These are phyloP conservation scores for Fusarium tjaetaba DNA, from an alignment of 2,329 filamentous ascomycete genomes.

Conservation along the genomic window DNA sequence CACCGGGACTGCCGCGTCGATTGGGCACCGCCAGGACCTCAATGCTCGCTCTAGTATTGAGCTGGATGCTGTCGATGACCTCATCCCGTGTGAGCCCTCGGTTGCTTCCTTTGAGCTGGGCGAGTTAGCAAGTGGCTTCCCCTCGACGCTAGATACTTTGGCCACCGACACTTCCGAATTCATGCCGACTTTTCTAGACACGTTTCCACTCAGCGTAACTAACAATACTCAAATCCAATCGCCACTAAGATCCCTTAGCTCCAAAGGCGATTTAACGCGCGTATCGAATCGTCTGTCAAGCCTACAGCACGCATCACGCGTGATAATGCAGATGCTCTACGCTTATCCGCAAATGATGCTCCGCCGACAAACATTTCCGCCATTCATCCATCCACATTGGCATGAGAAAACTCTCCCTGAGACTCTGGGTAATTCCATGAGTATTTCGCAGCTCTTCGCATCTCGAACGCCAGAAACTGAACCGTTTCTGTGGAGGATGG, in stretches of 20 bases:
- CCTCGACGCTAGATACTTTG: too few relatives aligned
- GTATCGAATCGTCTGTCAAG: constrained; percentile 13
- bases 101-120: fast-evolving
- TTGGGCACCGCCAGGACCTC: neutral
- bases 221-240: neutral
- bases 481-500: constrained; percentile 43
- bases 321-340: constrained; percentile 41
- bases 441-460: constrained; percentile 41
- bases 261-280: constrained; percentile 19
- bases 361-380: constrained; percentile 44
- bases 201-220: fast-evolving
- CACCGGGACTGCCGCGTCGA: fast-evolving
- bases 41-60: fast-evolving
- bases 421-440: constrained; percentile 40
- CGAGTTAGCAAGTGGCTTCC: neutral
- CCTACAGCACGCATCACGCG: constrained; percentile 25
- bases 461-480: constrained; percentile 35
- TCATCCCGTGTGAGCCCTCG: fast-evolving
- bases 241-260: neutral
- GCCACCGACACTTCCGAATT: too few relatives aligned
- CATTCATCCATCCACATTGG: constrained; percentile 46
- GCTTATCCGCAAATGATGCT: constrained; percentile 48
- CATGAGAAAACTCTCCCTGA: constrained; percentile 32
- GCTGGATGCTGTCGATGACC: fast-evolving
- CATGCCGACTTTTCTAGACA: fast-evolving